These are phyloP conservation scores for Gossypium ekmanianum DNA, from an alignment of 345 rosid genomes.

Conservation along the genomic window DNA sequence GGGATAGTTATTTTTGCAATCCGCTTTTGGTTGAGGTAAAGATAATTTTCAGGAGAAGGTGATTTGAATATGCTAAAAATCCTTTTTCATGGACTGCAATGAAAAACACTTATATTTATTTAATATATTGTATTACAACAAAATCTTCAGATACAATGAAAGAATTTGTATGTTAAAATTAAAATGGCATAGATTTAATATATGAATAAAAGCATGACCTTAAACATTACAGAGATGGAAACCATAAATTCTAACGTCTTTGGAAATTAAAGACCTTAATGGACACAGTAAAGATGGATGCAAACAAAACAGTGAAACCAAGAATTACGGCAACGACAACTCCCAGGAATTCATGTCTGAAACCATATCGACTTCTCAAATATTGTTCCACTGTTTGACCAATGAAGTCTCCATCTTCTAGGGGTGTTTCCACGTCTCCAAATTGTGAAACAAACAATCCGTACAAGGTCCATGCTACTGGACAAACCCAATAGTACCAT, in stretches of 20 bases:
- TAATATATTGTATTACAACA: neutral
- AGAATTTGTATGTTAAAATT: neutral
- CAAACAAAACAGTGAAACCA: slow-evolving; percentile 21
- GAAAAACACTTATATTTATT: no score
- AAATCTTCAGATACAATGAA: neutral
- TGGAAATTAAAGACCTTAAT: slow-evolving; percentile 27
- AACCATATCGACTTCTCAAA: slow-evolving; percentile 12
- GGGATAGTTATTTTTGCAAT: no score
- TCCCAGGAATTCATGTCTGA: slow-evolving; percentile 18
- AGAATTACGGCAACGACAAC: slow-evolving; percentile 1
- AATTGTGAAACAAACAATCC: slow-evolving; percentile 46
- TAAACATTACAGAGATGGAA: no score
- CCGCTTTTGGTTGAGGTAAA: no score
- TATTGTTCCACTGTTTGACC: slow-evolving; percentile 18
- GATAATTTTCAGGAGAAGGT: no score
- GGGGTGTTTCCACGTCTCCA: slow-evolving; percentile 17
- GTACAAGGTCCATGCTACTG: slow-evolving; percentile 46
- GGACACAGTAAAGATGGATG: slow-evolving; percentile 15
- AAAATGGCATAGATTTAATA: neutral
- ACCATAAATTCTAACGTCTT: slow-evolving; percentile 10
- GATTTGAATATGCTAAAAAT: no score
- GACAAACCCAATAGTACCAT: slow-evolving; percentile 51
- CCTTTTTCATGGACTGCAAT: no score
- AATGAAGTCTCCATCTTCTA: neutral
- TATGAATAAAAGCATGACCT: no score